These are phyloP conservation scores for Erythrobasidium yunnanense DNA, from an alignment of 768 basidiomycete genomes.

Conservation along the genomic window DNA sequence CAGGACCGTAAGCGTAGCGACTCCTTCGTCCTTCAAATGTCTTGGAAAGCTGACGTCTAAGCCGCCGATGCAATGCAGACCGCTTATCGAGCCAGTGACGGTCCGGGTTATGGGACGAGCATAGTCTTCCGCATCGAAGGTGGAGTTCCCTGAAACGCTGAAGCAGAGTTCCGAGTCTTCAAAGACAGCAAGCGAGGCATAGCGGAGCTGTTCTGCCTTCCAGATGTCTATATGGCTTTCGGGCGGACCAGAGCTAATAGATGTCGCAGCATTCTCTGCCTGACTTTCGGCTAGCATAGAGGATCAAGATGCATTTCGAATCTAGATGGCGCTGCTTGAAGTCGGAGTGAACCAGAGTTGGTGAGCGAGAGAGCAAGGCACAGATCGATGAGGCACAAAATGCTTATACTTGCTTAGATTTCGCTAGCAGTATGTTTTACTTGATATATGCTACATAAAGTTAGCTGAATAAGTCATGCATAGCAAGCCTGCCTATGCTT, in stretches of 20 bases:
- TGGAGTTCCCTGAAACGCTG: not conserved
- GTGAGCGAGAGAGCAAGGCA: too few species aligned
- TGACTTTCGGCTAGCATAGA: too few species aligned
- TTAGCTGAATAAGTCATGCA: too few species aligned
- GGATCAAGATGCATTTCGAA: too few species aligned
- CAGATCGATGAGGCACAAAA: too few species aligned
- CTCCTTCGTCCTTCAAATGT: constrained; percentile 29
- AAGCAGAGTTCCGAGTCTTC: constrained; percentile 13
- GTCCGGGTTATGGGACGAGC: not conserved
- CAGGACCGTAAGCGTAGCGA: constrained; percentile 36
- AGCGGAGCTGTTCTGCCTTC: constrained; percentile 10
- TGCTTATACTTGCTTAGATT: too few species aligned
- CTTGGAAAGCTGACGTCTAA: constrained; percentile 37
- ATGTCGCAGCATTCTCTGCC: too few species aligned
- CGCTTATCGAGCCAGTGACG: not conserved
- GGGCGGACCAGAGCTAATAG: too few species aligned
- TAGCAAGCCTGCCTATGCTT: too few species aligned
- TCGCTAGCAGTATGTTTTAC: not conserved
- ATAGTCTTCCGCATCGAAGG: not conserved
- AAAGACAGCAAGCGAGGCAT: constrained; percentile 7
- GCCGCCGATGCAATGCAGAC: constrained; percentile 35
- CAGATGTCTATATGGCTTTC: not conserved
- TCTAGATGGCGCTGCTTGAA: too few species aligned
- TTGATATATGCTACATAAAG: too few species aligned
- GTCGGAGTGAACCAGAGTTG: too few species aligned